These are phyloP conservation scores for Filobasidium wieringae DNA, from an alignment of 768 basidiomycete genomes.

Conservation along the genomic window DNA sequence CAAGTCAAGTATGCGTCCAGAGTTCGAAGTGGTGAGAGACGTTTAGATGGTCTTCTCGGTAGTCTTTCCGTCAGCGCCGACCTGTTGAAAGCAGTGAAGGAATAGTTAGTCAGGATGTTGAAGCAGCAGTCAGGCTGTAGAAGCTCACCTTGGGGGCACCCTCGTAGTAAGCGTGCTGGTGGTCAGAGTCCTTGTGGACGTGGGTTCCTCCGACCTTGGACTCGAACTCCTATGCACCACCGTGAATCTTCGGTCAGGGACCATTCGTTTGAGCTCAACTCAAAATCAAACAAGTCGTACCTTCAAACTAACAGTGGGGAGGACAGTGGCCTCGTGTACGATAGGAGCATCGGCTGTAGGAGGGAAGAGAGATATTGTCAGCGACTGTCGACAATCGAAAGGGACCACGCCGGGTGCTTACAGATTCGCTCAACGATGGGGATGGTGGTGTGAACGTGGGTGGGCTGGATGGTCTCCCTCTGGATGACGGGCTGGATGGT, in stretches of 20 bases:
- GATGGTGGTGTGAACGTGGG: slow-evolving; percentile 38
- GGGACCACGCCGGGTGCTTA: slow-evolving; percentile 31
- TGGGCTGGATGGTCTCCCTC: slow-evolving; percentile 39
- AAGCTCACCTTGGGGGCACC: no score
- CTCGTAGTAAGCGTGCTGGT: slow-evolving; percentile 36
- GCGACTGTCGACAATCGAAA: slow-evolving; percentile 27
- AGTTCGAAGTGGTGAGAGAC: no score
- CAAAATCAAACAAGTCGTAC: slow-evolving; percentile 1
- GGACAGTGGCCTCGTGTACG: slow-evolving; percentile 38
- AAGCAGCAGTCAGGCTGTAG: no score
- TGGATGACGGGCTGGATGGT: slow-evolving; percentile 38
- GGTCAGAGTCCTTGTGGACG: slow-evolving; percentile 29
- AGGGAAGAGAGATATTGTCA: not conserved
- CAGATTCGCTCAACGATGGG: slow-evolving; percentile 39
- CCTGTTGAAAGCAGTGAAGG: no score
- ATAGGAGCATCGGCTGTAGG: slow-evolving; percentile 23
- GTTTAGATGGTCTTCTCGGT: no score
- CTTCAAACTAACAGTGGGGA: slow-evolving; percentile 25
- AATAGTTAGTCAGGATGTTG: no score
- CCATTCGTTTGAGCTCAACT: not conserved
- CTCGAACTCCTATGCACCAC: slow-evolving; percentile 28
- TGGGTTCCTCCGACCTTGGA: slow-evolving; percentile 25
- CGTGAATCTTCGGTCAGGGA: slow-evolving; percentile 7
- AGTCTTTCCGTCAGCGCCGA: no score
- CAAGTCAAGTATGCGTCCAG: no score